Evolutionary conservation across 164 flowering plant species (phyloP).

Genomic region (Vitis cinerea): DNA sequence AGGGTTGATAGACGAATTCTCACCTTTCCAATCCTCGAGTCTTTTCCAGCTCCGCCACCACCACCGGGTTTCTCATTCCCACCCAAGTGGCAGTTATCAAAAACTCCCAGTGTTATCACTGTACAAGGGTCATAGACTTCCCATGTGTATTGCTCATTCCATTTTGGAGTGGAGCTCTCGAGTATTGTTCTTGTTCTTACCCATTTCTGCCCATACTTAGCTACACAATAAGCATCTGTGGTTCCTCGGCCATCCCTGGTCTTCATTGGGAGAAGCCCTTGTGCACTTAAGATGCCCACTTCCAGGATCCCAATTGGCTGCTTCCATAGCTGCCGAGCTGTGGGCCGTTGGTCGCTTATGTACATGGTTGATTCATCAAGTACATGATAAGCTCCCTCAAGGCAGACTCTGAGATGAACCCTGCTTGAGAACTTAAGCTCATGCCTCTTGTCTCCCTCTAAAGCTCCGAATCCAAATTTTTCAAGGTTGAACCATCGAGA

Average conservation of each 20-base stretch:
- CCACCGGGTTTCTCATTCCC: slow-evolving; percentile 29
- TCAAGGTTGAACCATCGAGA: slow-evolving; percentile 87
- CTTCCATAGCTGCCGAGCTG: slow-evolving; percentile 84
- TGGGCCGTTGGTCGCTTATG: slow-evolving; percentile 72
- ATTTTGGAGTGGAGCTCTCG: slow-evolving; percentile 51
- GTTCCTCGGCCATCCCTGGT: slow-evolving; percentile 46
- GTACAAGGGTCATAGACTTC: slow-evolving; percentile 81
- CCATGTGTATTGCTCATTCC: slow-evolving; percentile 79
- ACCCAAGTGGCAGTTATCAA: slow-evolving; percentile 69
- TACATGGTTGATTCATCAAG: slow-evolving; percentile 79
- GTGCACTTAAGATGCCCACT: slow-evolving; percentile 74
- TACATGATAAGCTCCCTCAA: slow-evolving; percentile 86
- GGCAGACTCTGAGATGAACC: slow-evolving; percentile 68
- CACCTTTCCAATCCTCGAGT: slow-evolving; percentile 68
- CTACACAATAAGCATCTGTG: slow-evolving; percentile 84
- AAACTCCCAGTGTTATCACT: slow-evolving; percentile 72
- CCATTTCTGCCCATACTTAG: slow-evolving; percentile 86
- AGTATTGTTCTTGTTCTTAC: slow-evolving; percentile 67
- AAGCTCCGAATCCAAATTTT: slow-evolving; percentile 56
- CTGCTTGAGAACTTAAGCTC: slow-evolving; percentile 75
- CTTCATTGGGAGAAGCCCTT: slow-evolving; percentile 78
- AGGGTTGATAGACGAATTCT: slow-evolving; percentile 65
- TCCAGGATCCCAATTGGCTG: slow-evolving; percentile 71
- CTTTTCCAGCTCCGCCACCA: slow-evolving; percentile 29
- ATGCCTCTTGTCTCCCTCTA: slow-evolving; percentile 61